phyloP scores from a whole-genome alignment of 1,284 basidiomycete species.

The Polyporus tsugae region DNA sequence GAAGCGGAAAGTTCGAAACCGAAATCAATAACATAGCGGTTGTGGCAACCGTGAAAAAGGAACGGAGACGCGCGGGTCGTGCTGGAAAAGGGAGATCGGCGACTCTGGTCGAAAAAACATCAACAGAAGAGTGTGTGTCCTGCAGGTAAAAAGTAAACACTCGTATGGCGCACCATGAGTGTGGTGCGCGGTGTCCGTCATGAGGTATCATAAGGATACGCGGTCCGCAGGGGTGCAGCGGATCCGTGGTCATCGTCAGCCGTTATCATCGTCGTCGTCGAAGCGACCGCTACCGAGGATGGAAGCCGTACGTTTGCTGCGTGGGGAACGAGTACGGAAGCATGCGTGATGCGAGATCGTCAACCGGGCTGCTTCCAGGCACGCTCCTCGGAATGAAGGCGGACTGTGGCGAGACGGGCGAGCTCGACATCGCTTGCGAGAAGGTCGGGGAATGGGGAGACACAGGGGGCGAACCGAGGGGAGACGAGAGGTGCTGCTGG shows the following conservation, averaged over 20 bases:
- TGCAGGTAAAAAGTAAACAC: constrained; percentile 23
- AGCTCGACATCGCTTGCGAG: constrained; percentile 19
- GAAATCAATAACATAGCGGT: constrained; percentile 7
- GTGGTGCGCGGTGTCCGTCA: constrained; percentile 20
- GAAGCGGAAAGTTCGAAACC: constrained; percentile 16
- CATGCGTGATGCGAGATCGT: constrained; percentile 8
- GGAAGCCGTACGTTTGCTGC: not conserved
- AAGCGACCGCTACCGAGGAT: constrained; percentile 6
- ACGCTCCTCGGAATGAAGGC: constrained; percentile 23
- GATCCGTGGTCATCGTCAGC: not conserved
- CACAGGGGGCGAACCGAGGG: constrained; percentile 26
- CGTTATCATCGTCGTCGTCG: not conserved
- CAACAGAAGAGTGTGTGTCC: constrained; percentile 10
- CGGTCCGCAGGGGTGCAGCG: not conserved
- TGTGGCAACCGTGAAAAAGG: not conserved
- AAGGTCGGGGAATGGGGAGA: constrained; percentile 33
- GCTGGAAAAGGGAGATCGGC: constrained; percentile 27
- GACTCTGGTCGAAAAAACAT: constrained; percentile 22
- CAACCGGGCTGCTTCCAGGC: constrained; percentile 3
- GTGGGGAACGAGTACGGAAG: constrained; percentile 11
- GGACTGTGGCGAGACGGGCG: constrained; percentile 26
- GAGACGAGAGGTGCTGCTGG: constrained; percentile 36
- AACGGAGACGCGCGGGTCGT: not conserved
- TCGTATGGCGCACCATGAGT: constrained; percentile 13
- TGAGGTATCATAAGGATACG: constrained; percentile 6